phyloP scores from a whole-genome alignment of 257 asterid genomes.

The Solanum chiquidenum region DNA sequence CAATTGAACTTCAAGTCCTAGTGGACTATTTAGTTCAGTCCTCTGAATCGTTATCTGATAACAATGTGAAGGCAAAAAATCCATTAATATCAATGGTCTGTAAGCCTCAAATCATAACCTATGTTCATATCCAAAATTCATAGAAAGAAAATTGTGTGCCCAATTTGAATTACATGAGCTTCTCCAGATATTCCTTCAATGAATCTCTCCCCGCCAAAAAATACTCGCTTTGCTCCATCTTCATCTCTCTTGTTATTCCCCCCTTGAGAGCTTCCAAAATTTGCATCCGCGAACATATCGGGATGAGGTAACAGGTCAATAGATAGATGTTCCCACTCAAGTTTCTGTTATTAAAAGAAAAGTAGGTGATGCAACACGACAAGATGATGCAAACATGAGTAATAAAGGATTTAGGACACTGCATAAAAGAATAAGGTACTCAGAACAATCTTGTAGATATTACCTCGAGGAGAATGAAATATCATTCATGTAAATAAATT shows the following conservation, averaged over 20 bases:
- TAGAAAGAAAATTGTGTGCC: not conserved
- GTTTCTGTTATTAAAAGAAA: conserved; percentile 53
- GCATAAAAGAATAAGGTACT: not conserved
- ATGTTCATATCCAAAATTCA: not conserved
- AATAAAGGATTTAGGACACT: not conserved
- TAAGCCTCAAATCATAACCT: not conserved
- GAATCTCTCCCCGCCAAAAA: conserved; percentile 97
- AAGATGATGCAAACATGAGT: not conserved
- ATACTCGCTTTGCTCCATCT: conserved; percentile 95
- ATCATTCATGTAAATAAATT: not conserved
- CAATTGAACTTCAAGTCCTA: conserved; percentile 88
- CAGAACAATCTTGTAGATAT: not conserved
- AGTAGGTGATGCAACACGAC: not conserved
- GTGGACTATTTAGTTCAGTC: conserved; percentile 76
- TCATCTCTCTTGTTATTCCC: conserved; percentile 68
- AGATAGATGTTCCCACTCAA: conserved; percentile 91
- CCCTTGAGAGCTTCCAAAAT: conserved; percentile 41
- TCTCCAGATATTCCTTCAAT: conserved; percentile 96
- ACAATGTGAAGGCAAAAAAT: not conserved
- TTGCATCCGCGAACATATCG: conserved; percentile 78
- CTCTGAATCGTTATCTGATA: conserved; percentile 91
- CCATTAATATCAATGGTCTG: not conserved
- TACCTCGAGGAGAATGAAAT: not conserved
- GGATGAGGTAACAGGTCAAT: conserved; percentile 98
- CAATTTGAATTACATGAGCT: conserved; percentile 59